Conservation (phyloP, 179 eudicot genomes). For the Spinacia oleracea region DNA sequence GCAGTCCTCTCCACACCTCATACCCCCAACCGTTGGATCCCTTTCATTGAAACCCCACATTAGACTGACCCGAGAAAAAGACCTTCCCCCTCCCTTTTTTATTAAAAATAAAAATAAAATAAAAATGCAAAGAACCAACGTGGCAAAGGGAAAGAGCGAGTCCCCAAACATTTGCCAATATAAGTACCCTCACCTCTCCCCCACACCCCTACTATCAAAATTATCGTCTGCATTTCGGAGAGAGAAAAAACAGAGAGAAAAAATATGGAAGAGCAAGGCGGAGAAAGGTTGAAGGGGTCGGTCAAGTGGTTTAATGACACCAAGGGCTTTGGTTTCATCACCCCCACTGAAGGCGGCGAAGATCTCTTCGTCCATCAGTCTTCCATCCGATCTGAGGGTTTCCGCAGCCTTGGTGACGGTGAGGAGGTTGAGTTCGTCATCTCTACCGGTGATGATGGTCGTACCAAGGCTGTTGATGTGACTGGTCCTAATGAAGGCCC, state of each 20-base stretch:
- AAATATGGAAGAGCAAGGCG: conserved; percentile 28
- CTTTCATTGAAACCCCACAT: neutral
- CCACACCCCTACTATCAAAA: neutral
- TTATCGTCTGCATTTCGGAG: neutral
- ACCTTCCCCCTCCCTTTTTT: neutral
- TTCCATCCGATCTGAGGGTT: conserved; percentile 63
- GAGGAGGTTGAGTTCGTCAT: conserved; percentile 59
- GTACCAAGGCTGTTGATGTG: conserved; percentile 68
- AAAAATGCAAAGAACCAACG: neutral
- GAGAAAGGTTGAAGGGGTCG: conserved; percentile 42
- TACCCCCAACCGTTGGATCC: conserved; percentile 15
- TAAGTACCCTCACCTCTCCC: conserved; percentile 22
- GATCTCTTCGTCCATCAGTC: conserved; percentile 78
- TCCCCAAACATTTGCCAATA: conserved; percentile 24
- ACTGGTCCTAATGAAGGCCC: conserved; percentile 47
- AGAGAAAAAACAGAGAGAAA: neutral
- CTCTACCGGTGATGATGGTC: conserved; percentile 51
- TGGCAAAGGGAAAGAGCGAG: conserved; percentile 17
- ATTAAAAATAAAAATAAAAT: neutral
- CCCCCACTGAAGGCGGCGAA: conserved; percentile 62
- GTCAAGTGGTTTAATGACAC: conserved; percentile 76
- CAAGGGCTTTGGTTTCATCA: conserved; percentile 71
- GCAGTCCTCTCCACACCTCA: neutral
- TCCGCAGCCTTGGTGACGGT: conserved; percentile 61
- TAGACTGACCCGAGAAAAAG: neutral